Conservation (phyloP, 176 grass and related monocot genomes). For the Bromus sterilis region DNA sequence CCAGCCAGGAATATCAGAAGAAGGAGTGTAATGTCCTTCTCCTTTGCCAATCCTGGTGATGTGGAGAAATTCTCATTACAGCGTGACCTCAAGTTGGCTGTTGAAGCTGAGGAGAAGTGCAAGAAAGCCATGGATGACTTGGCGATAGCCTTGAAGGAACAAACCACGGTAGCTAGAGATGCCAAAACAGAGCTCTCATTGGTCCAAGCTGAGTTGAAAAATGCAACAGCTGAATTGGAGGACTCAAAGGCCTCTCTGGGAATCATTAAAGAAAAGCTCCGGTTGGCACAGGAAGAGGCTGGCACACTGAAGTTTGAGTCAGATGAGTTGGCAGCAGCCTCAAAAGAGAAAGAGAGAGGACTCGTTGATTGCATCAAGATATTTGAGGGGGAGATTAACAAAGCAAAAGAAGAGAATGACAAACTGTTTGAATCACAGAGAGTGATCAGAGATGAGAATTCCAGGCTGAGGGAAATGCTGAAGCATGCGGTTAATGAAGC, state of each 20-base stretch:
- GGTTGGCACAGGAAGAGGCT: constrained; percentile 42
- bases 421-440: constrained; percentile 71
- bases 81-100: constrained; percentile 58
- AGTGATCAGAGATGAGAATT: constrained; percentile 64
- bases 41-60: constrained; percentile 15
- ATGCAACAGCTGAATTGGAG: constrained; percentile 45
- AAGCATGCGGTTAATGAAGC: constrained; percentile 77
- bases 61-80: constrained; percentile 50
- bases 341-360: constrained; percentile 63
- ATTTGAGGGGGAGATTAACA: constrained; percentile 53
- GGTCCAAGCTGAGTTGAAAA: constrained; percentile 48
- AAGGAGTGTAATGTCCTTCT: constrained; percentile 46
- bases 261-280: constrained; percentile 35
- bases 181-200: constrained; percentile 40
- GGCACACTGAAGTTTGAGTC: constrained; percentile 33
- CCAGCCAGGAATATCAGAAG: constrained; percentile 26
- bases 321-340: constrained; percentile 40
- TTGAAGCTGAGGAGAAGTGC: constrained; percentile 80
- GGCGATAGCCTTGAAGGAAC: constrained; percentile 67
- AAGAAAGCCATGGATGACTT: constrained; percentile 94
- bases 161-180: constrained; percentile 36
- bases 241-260: constrained; percentile 15
- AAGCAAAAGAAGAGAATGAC: constrained; percentile 56
- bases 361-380: constrained; percentile 64
- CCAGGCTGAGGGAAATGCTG: constrained; percentile 69